phyloP scores from a whole-genome alignment of 805 yeast genomes.

The Dipodascus geniculatus region DNA sequence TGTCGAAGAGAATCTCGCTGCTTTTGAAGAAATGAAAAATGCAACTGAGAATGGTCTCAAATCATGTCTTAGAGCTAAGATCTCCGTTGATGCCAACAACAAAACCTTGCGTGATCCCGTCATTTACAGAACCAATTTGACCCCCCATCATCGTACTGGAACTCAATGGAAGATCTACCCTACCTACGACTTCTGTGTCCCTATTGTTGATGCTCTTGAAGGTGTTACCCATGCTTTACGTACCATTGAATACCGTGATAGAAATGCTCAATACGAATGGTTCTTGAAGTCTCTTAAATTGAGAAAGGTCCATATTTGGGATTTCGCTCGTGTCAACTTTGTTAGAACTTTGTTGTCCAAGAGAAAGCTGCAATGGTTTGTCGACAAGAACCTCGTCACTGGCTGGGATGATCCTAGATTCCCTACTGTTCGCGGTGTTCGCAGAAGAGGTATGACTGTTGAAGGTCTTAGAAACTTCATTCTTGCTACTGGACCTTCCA shows the following conservation, averaged over 20 bases:
- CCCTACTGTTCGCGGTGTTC: slow-evolving; percentile 98
- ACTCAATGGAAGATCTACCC: slow-evolving; percentile 92
- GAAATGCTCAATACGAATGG: slow-evolving; percentile 98
- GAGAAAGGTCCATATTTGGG: slow-evolving; percentile 96
- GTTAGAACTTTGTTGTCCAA: slow-evolving; percentile 90
- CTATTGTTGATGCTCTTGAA: slow-evolving; percentile 88
- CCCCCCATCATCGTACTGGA: slow-evolving; percentile 98
- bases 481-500: slow-evolving; percentile 94
- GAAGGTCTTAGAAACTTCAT: slow-evolving; percentile 94
- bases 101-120: slow-evolving; percentile 97
- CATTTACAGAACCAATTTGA: slow-evolving; percentile 90
- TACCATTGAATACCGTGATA: slow-evolving; percentile 97
- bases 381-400: slow-evolving; percentile 72
- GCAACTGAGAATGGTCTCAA: slow-evolving; percentile 89
- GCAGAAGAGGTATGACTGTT: slow-evolving; percentile 99
- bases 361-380: slow-evolving; percentile 99
- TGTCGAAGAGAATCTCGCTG: slow-evolving; percentile 79
- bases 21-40: slow-evolving; percentile 86
- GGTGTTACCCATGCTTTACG: slow-evolving; percentile 97
- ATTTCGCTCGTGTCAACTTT: slow-evolving; percentile 93
- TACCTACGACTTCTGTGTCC: slow-evolving; percentile 97
- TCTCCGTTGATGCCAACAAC: slow-evolving; percentile 81
- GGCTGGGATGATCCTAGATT: slow-evolving; percentile 99
- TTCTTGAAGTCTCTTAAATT: slow-evolving; percentile 67
- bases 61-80: slow-evolving; percentile 94